A percentile compares a stretch with the other conserved stretches of the same genome.
phyloP scores from a whole-genome alignment of 192 early-diverging fungal genomes.

The Diversispora epigaea region DNA sequence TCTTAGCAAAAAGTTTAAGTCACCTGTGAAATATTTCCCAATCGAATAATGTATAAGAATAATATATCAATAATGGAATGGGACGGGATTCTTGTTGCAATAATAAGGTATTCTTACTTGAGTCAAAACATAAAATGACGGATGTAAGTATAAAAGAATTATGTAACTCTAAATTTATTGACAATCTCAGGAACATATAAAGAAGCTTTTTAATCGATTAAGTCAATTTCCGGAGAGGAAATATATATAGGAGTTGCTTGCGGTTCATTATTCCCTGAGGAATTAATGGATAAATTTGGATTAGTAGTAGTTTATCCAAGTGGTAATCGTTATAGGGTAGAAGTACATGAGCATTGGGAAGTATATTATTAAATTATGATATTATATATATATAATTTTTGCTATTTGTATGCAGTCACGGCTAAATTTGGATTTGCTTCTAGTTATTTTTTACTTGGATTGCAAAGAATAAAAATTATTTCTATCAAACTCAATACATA shows the following conservation, averaged over 20 bases:
- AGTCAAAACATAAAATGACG: slow-evolving; percentile 28
- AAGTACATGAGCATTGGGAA: neutral
- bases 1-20: slow-evolving; percentile 5
- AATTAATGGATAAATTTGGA: slow-evolving; percentile 12
- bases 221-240: neutral
- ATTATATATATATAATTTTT: too few species aligned
- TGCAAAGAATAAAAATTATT: too few species aligned
- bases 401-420: too few species aligned
- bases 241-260: slow-evolving; percentile 24
- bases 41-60: slow-evolving; percentile 18
- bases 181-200: neutral
- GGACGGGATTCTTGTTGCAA: neutral
- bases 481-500: too few species aligned
- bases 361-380: too few species aligned
- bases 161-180: neutral
- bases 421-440: too few species aligned
- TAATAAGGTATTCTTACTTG: slow-evolving; percentile 8
- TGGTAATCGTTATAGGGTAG: slow-evolving; percentile 11
- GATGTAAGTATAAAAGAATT: neutral
- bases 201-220: slow-evolving; percentile 4
- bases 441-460: too few species aligned
- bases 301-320: slow-evolving; percentile 16
- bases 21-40: slow-evolving; percentile 9
- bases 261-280: neutral
- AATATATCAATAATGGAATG: slow-evolving; percentile 9